These are phyloP conservation scores for Yarrowia osloensis DNA, from an alignment of 805 yeast species.

Conservation along the genomic window DNA sequence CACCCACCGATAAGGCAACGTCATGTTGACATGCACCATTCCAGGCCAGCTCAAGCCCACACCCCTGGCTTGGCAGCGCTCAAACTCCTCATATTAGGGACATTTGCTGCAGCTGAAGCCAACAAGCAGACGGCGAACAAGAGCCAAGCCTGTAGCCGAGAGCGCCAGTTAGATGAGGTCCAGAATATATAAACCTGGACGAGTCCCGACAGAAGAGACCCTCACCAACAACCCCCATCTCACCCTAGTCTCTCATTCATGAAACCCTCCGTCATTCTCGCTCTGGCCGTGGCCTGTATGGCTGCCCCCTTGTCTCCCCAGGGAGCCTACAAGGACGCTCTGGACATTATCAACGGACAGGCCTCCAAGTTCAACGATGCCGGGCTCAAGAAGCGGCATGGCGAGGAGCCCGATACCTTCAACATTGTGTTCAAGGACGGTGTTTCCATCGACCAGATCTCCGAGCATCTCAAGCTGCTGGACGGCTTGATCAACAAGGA, in stretches of 20 bases:
- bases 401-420: slow-evolving; percentile 15
- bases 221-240: neutral
- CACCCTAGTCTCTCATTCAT: slow-evolving; percentile 19
- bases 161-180: neutral
- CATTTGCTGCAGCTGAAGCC: neutral
- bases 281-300: slow-evolving; percentile 4
- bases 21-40: no score
- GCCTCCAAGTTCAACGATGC: neutral
- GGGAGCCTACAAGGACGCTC: slow-evolving; percentile 28
- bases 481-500: slow-evolving; percentile 12
- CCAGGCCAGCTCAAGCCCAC: no score
- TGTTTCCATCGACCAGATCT: slow-evolving; percentile 19
- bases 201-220: neutral
- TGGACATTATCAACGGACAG: slow-evolving; percentile 1
- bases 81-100: neutral
- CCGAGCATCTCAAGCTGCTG: slow-evolving; percentile 25
- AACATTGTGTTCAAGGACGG: slow-evolving; percentile 21
- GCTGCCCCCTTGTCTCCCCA: slow-evolving; percentile 7
- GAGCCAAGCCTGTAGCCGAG: neutral
- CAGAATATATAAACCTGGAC: neutral
- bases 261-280: slow-evolving; percentile 17
- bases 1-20: no score
- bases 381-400: slow-evolving; percentile 4
- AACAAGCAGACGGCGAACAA: neutral
- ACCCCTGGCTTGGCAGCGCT: neutral